Base-by-base conservation (phyloP, 2,329 filamentous ascomycete genomes). In the Blastomyces emzantsi region DNA sequence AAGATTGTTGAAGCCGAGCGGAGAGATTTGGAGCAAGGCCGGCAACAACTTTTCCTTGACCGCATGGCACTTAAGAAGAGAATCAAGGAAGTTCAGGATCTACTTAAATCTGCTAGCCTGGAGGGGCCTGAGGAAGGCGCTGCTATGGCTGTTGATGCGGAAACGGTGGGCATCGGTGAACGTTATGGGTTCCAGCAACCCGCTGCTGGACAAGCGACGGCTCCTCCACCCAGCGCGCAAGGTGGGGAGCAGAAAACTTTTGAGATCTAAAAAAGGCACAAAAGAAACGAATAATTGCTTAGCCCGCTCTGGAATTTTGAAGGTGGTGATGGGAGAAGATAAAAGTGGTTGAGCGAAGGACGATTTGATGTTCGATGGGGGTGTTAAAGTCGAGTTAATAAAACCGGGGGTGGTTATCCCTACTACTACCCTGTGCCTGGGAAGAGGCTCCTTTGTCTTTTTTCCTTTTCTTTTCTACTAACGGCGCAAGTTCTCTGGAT, bases 21-120 rank as follows among this genome's bases (percentile, higher is more conserved):
- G 65, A 86, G 92, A 65, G 94, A 99, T 76, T 82, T 99, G 28
- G 94, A 99, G 77, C 86, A 92, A 64, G 90, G 90, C 51, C 87
- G 93, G 39, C 92, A 97, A 75, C 90, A 97, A 75, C 83, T 99
- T 22, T 96, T 97, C 81, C 81, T 97, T 47, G 94, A 99, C 75
- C 86, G 94, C 30, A 81, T 99, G 60, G 85, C 89, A 1, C 96
- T 97, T 80, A 92, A 94, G 80, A 89, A 89, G 76, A 85, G 92
- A 62, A 89, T 97, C 33, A 85, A 87, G 62, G 89, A 92, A 66
- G 88, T 92, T 0, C 90, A 97, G 76, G 88, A 91, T 56, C 82
- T 83, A 0, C 80, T 96, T 61, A 76, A 78, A 65, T 69, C 74
- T 36, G 73, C 77, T 33, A 79, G 75, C 60, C 64, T 79, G 49